phyloP scores from a whole-genome alignment of 495 filamentous ascomycete species.

The Talaromyces nanjingensis region DNA sequence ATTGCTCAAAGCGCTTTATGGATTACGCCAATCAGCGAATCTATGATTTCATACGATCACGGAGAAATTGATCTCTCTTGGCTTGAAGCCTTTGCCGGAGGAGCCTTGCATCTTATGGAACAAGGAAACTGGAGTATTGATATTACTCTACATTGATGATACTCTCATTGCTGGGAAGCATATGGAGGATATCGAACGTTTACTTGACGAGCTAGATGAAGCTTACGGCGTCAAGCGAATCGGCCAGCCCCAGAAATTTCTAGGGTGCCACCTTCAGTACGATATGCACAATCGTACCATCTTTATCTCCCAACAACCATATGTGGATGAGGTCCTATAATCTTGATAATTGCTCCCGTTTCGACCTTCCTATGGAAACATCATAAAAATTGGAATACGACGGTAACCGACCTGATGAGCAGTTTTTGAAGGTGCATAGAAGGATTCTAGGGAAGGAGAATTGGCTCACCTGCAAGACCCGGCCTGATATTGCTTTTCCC shows the following conservation, averaged over 20 bases:
- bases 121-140: neutral
- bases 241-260: neutral
- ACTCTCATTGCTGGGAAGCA: neutral
- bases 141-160: conserved; percentile 3
- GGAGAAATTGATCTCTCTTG: no score
- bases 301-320: neutral
- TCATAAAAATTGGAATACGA: neutral
- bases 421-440: neutral
- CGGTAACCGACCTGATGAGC: neutral
- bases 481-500: conserved; percentile 1
- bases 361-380: neutral
- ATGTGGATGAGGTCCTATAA: neutral
- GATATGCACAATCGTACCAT: neutral
- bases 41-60: no score
- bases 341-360: neutral
- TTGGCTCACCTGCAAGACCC: neutral
- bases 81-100: no score
- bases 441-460: neutral
- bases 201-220: neutral
- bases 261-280: neutral
- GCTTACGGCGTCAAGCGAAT: neutral
- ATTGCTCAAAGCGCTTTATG: no score
- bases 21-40: no score
- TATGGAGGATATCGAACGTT: neutral
- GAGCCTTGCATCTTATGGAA: no score